phyloP scores from a whole-genome alignment of 805 yeast genomes.

The Dipodascopsis tothii region DNA sequence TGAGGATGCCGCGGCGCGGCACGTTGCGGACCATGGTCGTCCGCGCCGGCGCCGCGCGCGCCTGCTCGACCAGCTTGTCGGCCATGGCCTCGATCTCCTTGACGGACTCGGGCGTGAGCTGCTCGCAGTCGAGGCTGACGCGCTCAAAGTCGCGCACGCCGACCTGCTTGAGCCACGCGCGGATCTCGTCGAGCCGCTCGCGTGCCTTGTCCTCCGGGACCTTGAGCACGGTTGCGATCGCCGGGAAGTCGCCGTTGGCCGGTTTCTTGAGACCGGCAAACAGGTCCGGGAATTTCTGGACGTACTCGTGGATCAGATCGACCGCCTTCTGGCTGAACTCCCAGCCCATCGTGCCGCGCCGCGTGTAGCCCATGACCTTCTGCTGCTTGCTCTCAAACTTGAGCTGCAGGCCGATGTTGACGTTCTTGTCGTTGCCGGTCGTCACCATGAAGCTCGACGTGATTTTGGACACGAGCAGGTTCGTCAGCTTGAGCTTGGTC shows the following conservation, averaged over 20 bases:
- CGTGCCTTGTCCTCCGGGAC: constrained; percentile 26
- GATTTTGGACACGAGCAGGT: constrained; percentile 64
- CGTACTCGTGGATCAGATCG: constrained; percentile 55
- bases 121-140: constrained; percentile 71
- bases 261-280: constrained; percentile 35
- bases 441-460: constrained; percentile 65
- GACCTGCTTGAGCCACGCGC: constrained; percentile 38
- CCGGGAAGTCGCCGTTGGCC: constrained; percentile 21
- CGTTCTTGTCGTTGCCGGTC: constrained; percentile 44
- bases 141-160: constrained; percentile 38
- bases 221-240: constrained; percentile 3
- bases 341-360: constrained; percentile 64
- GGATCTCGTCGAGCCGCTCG: constrained; percentile 29
- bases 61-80: constrained; percentile 33
- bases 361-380: constrained; percentile 83
- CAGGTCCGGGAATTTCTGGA: constrained; percentile 52
- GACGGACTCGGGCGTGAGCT: constrained; percentile 60
- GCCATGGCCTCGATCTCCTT: constrained; percentile 57
- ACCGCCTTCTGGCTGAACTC: constrained; percentile 72
- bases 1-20: constrained; percentile 74
- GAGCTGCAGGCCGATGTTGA: constrained; percentile 74
- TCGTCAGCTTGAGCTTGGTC: constrained; percentile 47
- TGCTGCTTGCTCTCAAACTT: constrained; percentile 71
- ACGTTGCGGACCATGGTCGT: constrained; percentile 60
- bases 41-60: constrained; percentile 15